Percentiles rank a stretch among this genome's conserved stretches.
phyloP scores from a whole-genome alignment of 176 grass and related monocot species.

The Cenchrus fungigraminus region DNA sequence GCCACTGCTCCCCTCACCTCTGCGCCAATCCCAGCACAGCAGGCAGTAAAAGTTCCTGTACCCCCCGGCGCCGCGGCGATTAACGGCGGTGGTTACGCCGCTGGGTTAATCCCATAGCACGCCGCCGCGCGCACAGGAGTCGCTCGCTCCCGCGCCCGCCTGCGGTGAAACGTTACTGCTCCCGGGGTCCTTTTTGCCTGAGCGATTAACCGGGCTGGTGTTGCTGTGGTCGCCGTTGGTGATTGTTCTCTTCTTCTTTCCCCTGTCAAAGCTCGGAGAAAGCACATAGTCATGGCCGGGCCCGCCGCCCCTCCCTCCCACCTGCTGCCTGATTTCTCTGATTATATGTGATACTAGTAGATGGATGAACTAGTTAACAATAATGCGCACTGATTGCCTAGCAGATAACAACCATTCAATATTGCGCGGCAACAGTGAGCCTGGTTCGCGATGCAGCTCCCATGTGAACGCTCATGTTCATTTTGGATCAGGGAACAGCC shows the following conservation, averaged over 20 bases:
- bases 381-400: slow-evolving; percentile 34
- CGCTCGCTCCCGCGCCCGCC: neutral
- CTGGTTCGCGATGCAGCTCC: slow-evolving; percentile 2
- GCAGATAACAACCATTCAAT: slow-evolving; percentile 17
- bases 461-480: neutral
- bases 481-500: slow-evolving; percentile 38
- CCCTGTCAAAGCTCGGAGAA: neutral
- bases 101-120: neutral
- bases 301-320: neutral
- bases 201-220: neutral
- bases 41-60: slow-evolving; percentile 40
- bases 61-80: neutral
- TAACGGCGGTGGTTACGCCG: slow-evolving; percentile 14
- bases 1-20: slow-evolving; percentile 27
- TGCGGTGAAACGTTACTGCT: neutral
- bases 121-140: neutral
- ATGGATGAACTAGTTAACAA: neutral
- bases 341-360: neutral
- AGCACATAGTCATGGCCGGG: neutral
- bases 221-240: neutral
- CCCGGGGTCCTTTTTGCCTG: neutral
- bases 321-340: neutral
- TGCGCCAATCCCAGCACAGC: slow-evolving; percentile 41
- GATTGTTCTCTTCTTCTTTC: slow-evolving; percentile 3
- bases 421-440: slow-evolving; percentile 5